Evolutionary conservation across 83 land plant species (phyloP).

Genomic region (Picea engelmannii): DNA sequence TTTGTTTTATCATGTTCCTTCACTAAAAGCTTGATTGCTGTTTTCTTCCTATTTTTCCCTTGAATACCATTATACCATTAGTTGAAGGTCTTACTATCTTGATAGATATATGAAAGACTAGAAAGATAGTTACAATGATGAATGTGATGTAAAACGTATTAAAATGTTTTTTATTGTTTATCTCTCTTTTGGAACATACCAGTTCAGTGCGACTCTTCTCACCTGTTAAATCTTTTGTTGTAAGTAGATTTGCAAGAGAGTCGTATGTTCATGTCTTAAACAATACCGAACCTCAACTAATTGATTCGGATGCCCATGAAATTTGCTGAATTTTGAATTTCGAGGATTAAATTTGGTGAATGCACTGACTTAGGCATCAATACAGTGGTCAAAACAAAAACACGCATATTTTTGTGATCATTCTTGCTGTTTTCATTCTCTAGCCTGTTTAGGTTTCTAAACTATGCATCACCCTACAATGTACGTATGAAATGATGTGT

Average conservation of each 20-base stretch:
- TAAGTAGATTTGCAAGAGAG: background rate
- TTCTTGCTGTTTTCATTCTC: background rate
- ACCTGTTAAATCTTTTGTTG: background rate
- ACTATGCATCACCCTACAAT: background rate
- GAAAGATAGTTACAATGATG: background rate
- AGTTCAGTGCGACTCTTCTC: background rate
- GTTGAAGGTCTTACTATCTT: background rate
- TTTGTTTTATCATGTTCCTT: background rate
- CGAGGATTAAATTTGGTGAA: too few species aligned
- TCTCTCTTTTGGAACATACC: background rate
- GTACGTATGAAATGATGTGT: background rate
- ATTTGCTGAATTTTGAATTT: too few species aligned
- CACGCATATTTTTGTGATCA: background rate
- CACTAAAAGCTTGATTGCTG: background rate
- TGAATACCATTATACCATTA: too few species aligned
- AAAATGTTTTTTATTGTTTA: background rate
- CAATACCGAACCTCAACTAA: too few species aligned
- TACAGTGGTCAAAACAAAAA: too few species aligned
- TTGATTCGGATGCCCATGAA: too few species aligned
- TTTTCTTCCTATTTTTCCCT: background rate
- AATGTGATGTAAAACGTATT: background rate
- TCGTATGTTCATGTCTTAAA: background rate
- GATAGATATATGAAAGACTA: background rate
- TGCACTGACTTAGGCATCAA: too few species aligned
- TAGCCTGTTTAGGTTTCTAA: background rate